Evolutionary conservation across 2,329 filamentous ascomycete genomes (phyloP).

Genomic region (Cytospora paraplurivora): DNA sequence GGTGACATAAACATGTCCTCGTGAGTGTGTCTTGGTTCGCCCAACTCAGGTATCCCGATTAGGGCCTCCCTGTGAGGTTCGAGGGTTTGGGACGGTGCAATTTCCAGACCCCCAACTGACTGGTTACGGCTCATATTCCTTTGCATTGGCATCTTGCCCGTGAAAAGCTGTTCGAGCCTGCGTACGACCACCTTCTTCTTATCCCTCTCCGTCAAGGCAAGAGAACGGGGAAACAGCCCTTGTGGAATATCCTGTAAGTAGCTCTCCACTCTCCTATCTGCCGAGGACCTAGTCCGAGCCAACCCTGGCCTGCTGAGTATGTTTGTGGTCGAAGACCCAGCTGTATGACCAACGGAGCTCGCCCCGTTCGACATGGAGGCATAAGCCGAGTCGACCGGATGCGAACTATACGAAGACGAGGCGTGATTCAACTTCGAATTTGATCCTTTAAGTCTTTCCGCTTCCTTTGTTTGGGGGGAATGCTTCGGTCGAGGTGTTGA

Average conservation of each 20-base stretch:
- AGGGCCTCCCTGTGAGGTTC: conserved; percentile 52
- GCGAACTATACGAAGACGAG: conserved; percentile 55
- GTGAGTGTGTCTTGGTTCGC: conserved; percentile 46
- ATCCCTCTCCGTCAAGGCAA: conserved; percentile 68
- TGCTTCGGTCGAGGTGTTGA: conserved; percentile 48
- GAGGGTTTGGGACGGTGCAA: conserved; percentile 17
- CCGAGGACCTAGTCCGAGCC: conserved; percentile 44
- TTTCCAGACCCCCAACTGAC: conserved; percentile 16
- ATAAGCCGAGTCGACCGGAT: conserved; percentile 64
- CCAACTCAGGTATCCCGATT: conserved; percentile 44
- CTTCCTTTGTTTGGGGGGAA: conserved; percentile 38
- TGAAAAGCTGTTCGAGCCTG: conserved; percentile 79
- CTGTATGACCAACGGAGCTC: conserved; percentile 32
- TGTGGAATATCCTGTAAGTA: conserved; percentile 74
- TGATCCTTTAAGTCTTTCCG: conserved; percentile 45
- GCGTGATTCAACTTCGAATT: conserved; percentile 54
- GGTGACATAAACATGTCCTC: conserved; percentile 50
- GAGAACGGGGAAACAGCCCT: conserved; percentile 64
- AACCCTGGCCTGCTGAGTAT: conserved; percentile 43
- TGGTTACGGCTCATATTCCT: conserved; percentile 38
- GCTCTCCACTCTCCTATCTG: conserved; percentile 64
- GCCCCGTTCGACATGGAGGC: conserved; percentile 65
- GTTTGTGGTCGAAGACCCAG: conserved; percentile 43
- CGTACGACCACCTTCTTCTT: conserved; percentile 78
- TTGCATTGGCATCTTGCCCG: conserved; percentile 58